These are phyloP conservation scores for Fusarium falciforme DNA, from an alignment of 2,329 filamentous ascomycete species.

Conservation along the genomic window DNA sequence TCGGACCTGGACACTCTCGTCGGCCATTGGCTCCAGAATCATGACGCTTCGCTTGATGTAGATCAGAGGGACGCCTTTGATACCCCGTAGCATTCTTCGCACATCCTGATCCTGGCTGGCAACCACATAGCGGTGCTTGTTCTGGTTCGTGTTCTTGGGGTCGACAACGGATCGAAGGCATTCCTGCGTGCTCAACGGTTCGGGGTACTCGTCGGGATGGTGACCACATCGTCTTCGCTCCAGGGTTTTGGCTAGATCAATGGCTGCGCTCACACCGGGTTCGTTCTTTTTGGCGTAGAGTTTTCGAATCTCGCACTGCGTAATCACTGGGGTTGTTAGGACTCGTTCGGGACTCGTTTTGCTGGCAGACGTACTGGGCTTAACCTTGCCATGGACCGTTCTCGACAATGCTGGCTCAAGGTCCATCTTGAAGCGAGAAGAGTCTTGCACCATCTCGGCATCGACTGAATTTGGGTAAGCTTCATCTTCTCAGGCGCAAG, in stretches of 20 bases:
- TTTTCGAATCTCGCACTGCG: constrained; percentile 83
- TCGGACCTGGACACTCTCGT: constrained; percentile 70
- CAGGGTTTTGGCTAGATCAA: constrained; percentile 78
- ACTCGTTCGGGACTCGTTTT: constrained; percentile 1
- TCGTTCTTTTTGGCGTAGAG: constrained; percentile 74
- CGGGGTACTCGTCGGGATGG: constrained; percentile 75
- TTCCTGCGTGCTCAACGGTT: constrained; percentile 75
- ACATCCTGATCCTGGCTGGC: constrained; percentile 77
- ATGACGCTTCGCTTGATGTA: constrained; percentile 85
- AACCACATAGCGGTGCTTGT: constrained; percentile 84
- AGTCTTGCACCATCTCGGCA: constrained; percentile 84
- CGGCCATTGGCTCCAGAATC: constrained; percentile 77
- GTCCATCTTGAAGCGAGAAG: constrained; percentile 89
- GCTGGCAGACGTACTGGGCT: constrained; percentile 71
- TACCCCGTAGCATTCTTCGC: constrained; percentile 70
- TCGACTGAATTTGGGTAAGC: constrained; percentile 68
- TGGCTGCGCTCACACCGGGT: constrained; percentile 67
- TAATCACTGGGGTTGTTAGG: constrained; percentile 71
- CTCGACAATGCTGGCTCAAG: constrained; percentile 80
- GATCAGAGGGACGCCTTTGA: constrained; percentile 79
- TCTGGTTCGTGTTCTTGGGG: constrained; percentile 75
- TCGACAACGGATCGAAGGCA: constrained; percentile 83
- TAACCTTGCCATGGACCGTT: constrained; percentile 88
- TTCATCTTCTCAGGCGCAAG: constrained; percentile 6
- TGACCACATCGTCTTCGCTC: constrained; percentile 85